phyloP scores from a whole-genome alignment of 2,329 filamentous ascomycete genomes.

The Diaporthe vexans region DNA sequence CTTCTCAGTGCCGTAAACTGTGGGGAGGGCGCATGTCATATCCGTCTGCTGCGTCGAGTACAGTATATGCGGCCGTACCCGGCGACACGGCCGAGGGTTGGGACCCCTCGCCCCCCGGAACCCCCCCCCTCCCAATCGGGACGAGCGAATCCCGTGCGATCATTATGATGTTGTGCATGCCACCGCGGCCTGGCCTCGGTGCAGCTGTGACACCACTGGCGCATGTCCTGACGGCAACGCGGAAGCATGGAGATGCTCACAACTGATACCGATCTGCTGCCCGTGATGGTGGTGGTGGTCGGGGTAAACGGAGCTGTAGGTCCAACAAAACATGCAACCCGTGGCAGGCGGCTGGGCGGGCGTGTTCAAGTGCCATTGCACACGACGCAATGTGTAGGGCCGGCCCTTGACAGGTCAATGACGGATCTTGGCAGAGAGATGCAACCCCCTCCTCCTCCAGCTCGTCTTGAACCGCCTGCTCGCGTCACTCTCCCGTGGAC shows the following conservation, averaged over 20 bases:
- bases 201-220: constrained; percentile 20
- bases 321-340: neutral
- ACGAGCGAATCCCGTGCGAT: constrained; percentile 12
- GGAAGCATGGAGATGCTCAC: constrained; percentile 34
- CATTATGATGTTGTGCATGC: constrained; percentile 18
- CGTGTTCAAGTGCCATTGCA: neutral
- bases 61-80: constrained; percentile 25
- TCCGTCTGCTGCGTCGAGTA: constrained; percentile 14
- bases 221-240: constrained; percentile 21
- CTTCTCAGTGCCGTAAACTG: constrained; percentile 17
- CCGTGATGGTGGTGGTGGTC: neutral
- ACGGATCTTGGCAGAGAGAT: constrained; percentile 27
- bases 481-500: neutral
- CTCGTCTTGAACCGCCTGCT: neutral
- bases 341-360: neutral
- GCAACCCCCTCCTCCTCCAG: neutral
- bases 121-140: neutral
- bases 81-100: constrained; percentile 16
- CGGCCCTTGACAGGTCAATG: constrained; percentile 4
- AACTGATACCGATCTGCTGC: constrained; percentile 38
- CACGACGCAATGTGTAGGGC: neutral
- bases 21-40: constrained; percentile 32
- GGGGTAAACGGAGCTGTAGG: constrained; percentile 2
- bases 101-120: neutral
- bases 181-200: constrained; percentile 4